Evolutionary conservation across 1,284 basidiomycete genomes (phyloP).

Genomic region (Ganoderma multipileum): DNA sequence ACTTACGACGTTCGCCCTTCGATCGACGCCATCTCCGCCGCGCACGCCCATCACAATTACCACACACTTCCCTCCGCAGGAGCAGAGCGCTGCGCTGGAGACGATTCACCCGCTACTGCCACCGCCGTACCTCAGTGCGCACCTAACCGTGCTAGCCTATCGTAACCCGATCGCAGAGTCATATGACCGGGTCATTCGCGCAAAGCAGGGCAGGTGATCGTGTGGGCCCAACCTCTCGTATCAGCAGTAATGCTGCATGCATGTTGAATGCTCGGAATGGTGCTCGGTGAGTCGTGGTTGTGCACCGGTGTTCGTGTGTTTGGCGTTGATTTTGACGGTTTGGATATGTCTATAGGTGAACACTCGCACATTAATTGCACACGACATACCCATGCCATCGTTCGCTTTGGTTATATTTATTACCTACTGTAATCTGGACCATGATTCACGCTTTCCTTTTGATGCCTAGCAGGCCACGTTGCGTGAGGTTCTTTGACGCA

Average conservation of each 20-base stretch:
- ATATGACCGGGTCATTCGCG: conserved; percentile 68
- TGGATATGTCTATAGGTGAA: conserved; percentile 10
- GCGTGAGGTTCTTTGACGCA: conserved; percentile 7
- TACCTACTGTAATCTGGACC: conserved; percentile 24
- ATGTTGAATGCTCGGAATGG: conserved; percentile 10
- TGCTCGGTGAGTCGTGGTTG: conserved; percentile 13
- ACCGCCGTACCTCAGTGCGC: conserved; percentile 69
- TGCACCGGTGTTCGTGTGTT: neutral
- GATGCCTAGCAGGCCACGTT: neutral
- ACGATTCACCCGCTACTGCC: conserved; percentile 72
- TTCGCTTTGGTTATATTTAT: conserved; percentile 28
- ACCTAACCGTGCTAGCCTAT: conserved; percentile 68
- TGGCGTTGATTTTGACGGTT: conserved; percentile 3
- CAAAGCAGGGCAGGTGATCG: conserved; percentile 47
- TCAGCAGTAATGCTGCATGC: conserved; percentile 1
- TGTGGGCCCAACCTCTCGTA: neutral
- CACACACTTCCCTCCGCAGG: conserved; percentile 61
- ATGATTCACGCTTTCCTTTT: conserved; percentile 14
- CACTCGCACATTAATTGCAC: conserved; percentile 11
- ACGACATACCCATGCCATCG: conserved; percentile 11
- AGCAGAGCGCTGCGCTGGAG: conserved; percentile 58
- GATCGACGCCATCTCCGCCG: conserved; percentile 58
- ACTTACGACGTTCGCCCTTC: conserved; percentile 65
- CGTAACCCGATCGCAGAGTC: conserved; percentile 72
- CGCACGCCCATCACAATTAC: conserved; percentile 50